Percentiles rank a stretch among this genome's conserved stretches.
phyloP scores from a whole-genome alignment of 2,329 filamentous ascomycete species.

The Lasiodiplodia theobromae region DNA sequence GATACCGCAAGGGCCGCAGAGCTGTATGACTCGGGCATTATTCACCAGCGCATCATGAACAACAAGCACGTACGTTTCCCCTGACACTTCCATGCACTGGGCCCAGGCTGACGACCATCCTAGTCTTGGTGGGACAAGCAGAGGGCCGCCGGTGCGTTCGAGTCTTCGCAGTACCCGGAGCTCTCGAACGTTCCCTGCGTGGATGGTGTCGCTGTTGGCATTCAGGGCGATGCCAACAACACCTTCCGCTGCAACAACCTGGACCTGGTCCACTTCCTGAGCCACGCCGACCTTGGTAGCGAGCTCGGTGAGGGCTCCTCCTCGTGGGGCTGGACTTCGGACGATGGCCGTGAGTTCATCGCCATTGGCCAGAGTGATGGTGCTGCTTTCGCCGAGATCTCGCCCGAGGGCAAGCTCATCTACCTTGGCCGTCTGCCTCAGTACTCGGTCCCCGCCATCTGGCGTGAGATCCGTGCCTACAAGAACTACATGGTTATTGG shows the following conservation, averaged over 20 bases:
- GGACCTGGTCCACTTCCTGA: conserved; percentile 64
- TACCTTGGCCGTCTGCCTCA: conserved; percentile 64
- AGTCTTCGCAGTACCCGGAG: conserved; percentile 44
- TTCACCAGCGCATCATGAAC: conserved; percentile 45
- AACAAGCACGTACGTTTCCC: conserved; percentile 39
- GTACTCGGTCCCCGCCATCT: conserved; percentile 54
- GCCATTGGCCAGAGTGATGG: conserved; percentile 63
- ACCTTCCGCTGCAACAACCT: conserved; percentile 52
- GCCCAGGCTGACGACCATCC: conserved; percentile 36
- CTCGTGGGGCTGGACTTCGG: conserved; percentile 63
- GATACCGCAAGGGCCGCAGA: conserved; percentile 44
- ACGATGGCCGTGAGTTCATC: conserved; percentile 61
- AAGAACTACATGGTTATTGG: conserved; percentile 55
- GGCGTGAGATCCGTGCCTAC: conserved; percentile 61
- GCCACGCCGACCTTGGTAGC: conserved; percentile 62
- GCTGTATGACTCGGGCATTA: conserved; percentile 50
- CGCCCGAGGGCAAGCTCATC: conserved; percentile 56
- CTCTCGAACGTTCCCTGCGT: conserved; percentile 44
- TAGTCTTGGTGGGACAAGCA: conserved; percentile 48
- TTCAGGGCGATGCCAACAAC: conserved; percentile 43
- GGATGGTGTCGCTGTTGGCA: conserved; percentile 48
- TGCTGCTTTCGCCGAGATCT: conserved; percentile 62
- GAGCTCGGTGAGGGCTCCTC: conserved; percentile 51
- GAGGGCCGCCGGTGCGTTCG: conserved; percentile 42
- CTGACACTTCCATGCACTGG: neutral